Evolutionary conservation across 129 eudicot species (phyloP).

Genomic region (Pseudognaphalium luteoalbum): DNA sequence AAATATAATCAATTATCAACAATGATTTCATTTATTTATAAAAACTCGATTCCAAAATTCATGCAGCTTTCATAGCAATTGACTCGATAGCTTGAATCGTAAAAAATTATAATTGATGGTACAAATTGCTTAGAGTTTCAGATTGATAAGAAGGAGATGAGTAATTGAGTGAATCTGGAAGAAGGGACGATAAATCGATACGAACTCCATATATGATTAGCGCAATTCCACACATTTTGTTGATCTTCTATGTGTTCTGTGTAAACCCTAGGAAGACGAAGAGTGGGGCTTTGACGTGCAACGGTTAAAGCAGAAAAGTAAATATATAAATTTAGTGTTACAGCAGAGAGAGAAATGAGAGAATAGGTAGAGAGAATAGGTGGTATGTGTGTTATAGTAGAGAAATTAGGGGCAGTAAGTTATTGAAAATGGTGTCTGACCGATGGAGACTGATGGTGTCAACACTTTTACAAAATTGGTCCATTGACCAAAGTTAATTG

Average conservation of each 20-base stretch:
- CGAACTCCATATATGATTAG: constrained; percentile 60
- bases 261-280: constrained; percentile 27
- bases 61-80: constrained; percentile 5
- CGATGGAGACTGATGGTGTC: no score
- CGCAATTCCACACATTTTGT: constrained; percentile 85
- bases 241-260: constrained; percentile 4
- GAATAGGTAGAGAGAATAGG: no score
- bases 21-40: background rate
- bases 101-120: background rate
- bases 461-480: no score
- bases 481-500: no score
- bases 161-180: constrained; percentile 25
- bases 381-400: no score
- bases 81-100: background rate
- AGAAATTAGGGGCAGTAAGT: no score
- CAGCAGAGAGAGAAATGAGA: no score
- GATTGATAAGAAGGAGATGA: constrained; percentile 26
- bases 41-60: background rate
- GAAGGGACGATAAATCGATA: constrained; percentile 40
- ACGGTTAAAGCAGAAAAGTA: background rate
- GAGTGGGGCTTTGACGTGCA: background rate
- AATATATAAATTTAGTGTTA: no score
- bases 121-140: constrained; percentile 39
- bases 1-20: background rate
- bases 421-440: no score